phyloP scores from a whole-genome alignment of 768 basidiomycete genomes.

The Termitomyces sp. region DNA sequence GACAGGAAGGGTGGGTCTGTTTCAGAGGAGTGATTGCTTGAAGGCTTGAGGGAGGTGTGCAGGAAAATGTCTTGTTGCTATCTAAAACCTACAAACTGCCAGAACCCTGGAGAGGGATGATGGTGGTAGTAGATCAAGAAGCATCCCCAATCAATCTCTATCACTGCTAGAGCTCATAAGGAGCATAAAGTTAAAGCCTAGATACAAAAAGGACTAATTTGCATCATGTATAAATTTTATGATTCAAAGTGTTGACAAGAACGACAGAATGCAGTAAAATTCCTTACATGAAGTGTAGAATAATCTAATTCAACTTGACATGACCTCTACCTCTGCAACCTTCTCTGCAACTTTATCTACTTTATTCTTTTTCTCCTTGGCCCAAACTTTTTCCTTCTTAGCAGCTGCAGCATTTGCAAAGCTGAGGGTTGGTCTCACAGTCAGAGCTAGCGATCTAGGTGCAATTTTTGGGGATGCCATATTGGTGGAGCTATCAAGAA shows the following conservation, averaged over 20 bases:
- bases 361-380: slow-evolving; percentile 15
- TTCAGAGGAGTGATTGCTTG: too few species aligned
- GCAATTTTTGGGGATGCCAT: slow-evolving; percentile 25
- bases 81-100: too few species aligned
- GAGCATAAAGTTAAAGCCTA: too few species aligned
- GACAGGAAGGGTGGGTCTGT: too few species aligned
- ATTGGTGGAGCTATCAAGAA: slow-evolving; percentile 5
- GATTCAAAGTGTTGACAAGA: not conserved
- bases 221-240: not conserved
- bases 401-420: slow-evolving; percentile 84
- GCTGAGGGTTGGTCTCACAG: slow-evolving; percentile 70
- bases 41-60: too few species aligned
- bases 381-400: slow-evolving; percentile 38
- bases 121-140: too few species aligned
- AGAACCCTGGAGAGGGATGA: too few species aligned
- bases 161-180: too few species aligned
- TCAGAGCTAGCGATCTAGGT: slow-evolving; percentile 36
- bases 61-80: too few species aligned
- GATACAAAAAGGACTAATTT: not conserved
- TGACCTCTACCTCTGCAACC: slow-evolving; percentile 14
- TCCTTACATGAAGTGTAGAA: slow-evolving; percentile 2
- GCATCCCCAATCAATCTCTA: too few species aligned
- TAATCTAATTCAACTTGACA: slow-evolving; percentile 3
- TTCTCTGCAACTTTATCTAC: slow-evolving; percentile 19
- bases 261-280: not conserved